A percentile compares a stretch with the other conserved stretches of the same genome.
These are phyloP conservation scores for Fonsecaea erecta DNA, from an alignment of 2,329 filamentous ascomycete genomes.

Conservation along the genomic window DNA sequence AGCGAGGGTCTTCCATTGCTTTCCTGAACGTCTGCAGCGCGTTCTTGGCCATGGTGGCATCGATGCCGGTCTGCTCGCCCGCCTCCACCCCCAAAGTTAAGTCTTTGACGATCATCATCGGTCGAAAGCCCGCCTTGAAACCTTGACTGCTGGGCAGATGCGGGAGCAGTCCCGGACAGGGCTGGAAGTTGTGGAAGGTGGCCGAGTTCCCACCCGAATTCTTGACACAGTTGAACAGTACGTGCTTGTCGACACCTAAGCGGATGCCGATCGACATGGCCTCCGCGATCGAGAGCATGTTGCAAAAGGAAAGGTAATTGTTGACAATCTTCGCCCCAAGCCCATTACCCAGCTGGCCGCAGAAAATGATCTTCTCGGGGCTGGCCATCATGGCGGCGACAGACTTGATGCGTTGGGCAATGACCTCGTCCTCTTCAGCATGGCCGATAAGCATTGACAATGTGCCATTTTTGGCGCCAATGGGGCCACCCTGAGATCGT, in stretches of 20 bases:
- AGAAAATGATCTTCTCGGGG: constrained; percentile 9
- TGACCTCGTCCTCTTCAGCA: not conserved
- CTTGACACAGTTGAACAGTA: constrained; percentile 17
- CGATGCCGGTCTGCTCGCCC: constrained; percentile 4
- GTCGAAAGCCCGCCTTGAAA: constrained; percentile 8
- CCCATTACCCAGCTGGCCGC: constrained; percentile 9
- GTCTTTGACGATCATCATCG: constrained; percentile 16
- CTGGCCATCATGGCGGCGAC: constrained; percentile 11
- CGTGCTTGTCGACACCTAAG: constrained; percentile 10
- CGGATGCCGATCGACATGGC: constrained; percentile 21
- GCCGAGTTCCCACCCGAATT: constrained; percentile 23
- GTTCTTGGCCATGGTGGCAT: constrained; percentile 13
- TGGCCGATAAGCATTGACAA: constrained; percentile 16
- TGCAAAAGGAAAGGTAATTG: constrained; percentile 22
- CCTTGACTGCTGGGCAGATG: constrained; percentile 13
- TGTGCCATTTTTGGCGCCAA: constrained; percentile 13
- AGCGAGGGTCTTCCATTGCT: constrained; percentile 9
- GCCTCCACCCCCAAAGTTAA: constrained; percentile 11
- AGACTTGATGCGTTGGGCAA: constrained; percentile 1
- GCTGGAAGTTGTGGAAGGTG: no score
- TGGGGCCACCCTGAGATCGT: constrained; percentile 4
- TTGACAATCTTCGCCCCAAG: constrained; percentile 20
- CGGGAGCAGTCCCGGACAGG: constrained; percentile 10
- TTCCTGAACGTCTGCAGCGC: constrained; percentile 2
- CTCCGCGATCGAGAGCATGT: constrained; percentile 11